A percentile compares a stretch with the other conserved stretches of the same genome.
Conservation (phyloP, 495 filamentous ascomycete genomes). For the Haplographium delicatum region DNA sequence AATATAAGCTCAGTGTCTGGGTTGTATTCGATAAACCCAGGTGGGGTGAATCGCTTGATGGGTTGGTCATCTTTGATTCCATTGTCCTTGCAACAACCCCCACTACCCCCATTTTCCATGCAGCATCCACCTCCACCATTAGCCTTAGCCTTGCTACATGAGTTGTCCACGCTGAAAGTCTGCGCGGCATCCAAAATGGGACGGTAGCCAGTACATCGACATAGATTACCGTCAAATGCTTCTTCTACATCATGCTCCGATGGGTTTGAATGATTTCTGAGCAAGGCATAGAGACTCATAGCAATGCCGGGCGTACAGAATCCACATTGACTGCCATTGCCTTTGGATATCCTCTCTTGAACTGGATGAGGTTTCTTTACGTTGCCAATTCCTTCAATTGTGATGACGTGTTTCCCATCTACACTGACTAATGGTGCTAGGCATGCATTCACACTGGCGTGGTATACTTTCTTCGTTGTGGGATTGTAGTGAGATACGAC, state of each 20-base stretch:
- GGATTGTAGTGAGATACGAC: constrained; percentile 90
- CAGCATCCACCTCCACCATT: constrained; percentile 67
- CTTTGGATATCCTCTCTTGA: constrained; percentile 84
- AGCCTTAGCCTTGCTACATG: constrained; percentile 51
- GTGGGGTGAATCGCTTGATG: constrained; percentile 68
- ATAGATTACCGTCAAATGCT: constrained; percentile 93
- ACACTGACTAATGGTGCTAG: constrained; percentile 86
- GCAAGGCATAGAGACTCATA: constrained; percentile 85
- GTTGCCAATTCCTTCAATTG: constrained; percentile 94
- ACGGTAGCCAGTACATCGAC: constrained; percentile 91
- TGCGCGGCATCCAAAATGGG: constrained; percentile 91
- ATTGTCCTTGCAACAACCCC: constrained; percentile 55
- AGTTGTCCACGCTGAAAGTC: constrained; percentile 52
- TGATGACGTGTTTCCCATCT: constrained; percentile 98
- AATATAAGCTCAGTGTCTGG: constrained; percentile 95
- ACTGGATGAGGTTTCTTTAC: constrained; percentile 81
- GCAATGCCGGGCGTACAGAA: constrained; percentile 98
- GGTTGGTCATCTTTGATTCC: constrained; percentile 34
- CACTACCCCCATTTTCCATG: constrained; percentile 50
- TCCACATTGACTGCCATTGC: constrained; percentile 62
- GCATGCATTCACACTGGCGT: constrained; percentile 79
- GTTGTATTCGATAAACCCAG: constrained; percentile 87
- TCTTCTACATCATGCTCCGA: constrained; percentile 76
- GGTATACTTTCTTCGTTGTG: constrained; percentile 83
- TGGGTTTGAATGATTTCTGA: constrained; percentile 65